Evolutionary conservation across 2,329 filamentous ascomycete genomes (phyloP), one percentile per base, ranked within the genome.

Genomic region (Colletotrichum sp.): DNA sequence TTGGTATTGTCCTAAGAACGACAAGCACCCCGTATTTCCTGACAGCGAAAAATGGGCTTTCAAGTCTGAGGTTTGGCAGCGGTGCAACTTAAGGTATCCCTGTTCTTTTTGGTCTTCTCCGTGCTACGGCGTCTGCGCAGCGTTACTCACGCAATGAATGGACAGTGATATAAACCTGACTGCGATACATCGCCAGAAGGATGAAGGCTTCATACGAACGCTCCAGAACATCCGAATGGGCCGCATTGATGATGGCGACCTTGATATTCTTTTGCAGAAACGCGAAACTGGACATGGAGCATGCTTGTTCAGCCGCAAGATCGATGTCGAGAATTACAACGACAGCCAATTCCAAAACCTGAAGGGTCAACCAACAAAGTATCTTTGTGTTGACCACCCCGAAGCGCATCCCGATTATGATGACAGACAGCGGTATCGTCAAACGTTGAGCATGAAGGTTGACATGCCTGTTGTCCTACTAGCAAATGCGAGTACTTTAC

Each of bases 11-110:
- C 87, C 85, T 75, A 65, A 5, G 25, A 34, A 32, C 27, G 6
- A 77, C 2, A 57, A 76, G 8, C 85, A 88, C 66, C 82, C 84
- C 9, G 59, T 74, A 0, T 90, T 85, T 71, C 73, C 79, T 4
- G 87, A 91, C 27, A 82, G 82, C 15, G 88, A 93, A 13, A 92
- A 91, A 78, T 93, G 90, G 89, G 92, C 91, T 0, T 93, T 93
- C 78, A 83, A 86, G 22, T 91, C 90, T 77, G 73, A 82, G 3
- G 88, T 87, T 0, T 94, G 92, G 92, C 74, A 83, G 15, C 83
- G 89, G 57, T 90, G 90, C 77, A 79, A 88, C 3, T 93, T 93
- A 78, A 81, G 80, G 3, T 67, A 22, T 25, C 39, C 22, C n/a
- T 34, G 6, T 2, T 34, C 64, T 22, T 13, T 30, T 22, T 15